Base-by-base conservation (phyloP, 1,139 yeast species). In the Geotrichum citri-aurantii region DNA sequence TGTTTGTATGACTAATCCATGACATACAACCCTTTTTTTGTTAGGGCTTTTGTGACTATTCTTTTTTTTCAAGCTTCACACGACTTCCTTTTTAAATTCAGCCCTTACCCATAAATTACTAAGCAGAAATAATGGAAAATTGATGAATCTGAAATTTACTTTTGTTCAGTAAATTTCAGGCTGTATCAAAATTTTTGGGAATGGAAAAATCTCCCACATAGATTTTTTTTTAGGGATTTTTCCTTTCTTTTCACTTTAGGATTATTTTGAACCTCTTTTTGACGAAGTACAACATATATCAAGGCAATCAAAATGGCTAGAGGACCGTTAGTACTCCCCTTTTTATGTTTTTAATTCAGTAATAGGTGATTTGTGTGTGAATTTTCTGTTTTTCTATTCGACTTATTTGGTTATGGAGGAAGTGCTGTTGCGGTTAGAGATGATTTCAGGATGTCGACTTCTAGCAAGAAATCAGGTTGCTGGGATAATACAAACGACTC, bases 291-390 rank as follows among this genome's bases (percentile, higher is more conserved):
- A 48, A 54, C 46, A 52, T 48, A 56, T 33, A 50, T 44, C 54
- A 48, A 61, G 55, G 53, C 55, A 50, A 54, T 44, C 75, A 85
- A 81, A 80, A 88, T 88, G 95, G 95, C 91, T 83, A 86, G 95
- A 87, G 95, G 95, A 87, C 95, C 93, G 88, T 84, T 83, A 79
- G 89, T 84, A 68, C 24, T 37, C 44, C 44, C 44, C 44, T 37
- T 19, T 37, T 19, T n/a, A 14, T n/a, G 19, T 37, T 19, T 37
- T 19, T n/a, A 14, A 10, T 26, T 14, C 44, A 37, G 14, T 19
- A 19, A 21, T 44, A 29, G 21, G 46, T 44, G 19, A 37, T 17
- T 37, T 37, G 44, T 37, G 44, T 37, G 44, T n/a, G 44, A 48
- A 44, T 7, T 21, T 37, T n/a, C n/a, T n/a, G 14, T 27, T 17